phyloP scores from a whole-genome alignment of 352 stramenopile genomes.

The Globisporangium sylvaticum region DNA sequence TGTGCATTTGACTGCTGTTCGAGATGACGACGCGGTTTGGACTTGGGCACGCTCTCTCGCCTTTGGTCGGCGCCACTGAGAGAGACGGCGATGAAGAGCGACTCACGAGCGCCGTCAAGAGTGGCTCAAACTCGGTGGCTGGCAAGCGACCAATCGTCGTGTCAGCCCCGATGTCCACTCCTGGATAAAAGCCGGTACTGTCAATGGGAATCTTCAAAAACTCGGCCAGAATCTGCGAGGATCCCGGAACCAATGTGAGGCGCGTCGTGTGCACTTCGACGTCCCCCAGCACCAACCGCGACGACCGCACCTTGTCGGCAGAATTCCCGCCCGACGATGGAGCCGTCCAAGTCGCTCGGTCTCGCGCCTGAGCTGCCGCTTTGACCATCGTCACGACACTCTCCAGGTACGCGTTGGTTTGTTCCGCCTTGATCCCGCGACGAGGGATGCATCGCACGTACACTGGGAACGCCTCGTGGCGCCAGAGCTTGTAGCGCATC shows the following conservation, averaged over 20 bases:
- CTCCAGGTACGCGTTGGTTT: not conserved
- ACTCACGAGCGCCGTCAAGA: not conserved
- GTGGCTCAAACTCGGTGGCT: not conserved
- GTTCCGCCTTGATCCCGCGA: not conserved
- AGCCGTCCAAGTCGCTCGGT: not conserved
- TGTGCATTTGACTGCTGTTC: not conserved
- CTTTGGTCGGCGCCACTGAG: not conserved
- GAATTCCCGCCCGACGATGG: not conserved
- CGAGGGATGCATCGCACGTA: not conserved
- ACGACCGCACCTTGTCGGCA: not conserved
- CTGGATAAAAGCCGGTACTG: not conserved
- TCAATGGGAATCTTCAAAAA: not conserved
- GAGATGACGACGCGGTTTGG: not conserved
- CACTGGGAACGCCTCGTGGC: not conserved
- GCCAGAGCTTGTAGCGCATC: not conserved
- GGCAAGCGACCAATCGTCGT: not conserved
- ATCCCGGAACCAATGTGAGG: not conserved
- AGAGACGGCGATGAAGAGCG: not conserved
- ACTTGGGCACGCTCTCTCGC: not conserved
- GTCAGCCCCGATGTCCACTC: not conserved
- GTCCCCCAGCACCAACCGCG: not conserved
- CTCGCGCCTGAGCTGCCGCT: not conserved
- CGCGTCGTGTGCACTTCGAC: not conserved
- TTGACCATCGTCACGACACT: not conserved
- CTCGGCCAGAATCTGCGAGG: not conserved